Conservation (phyloP, 306 rosid species). For the Echinosophora koreensis region DNA sequence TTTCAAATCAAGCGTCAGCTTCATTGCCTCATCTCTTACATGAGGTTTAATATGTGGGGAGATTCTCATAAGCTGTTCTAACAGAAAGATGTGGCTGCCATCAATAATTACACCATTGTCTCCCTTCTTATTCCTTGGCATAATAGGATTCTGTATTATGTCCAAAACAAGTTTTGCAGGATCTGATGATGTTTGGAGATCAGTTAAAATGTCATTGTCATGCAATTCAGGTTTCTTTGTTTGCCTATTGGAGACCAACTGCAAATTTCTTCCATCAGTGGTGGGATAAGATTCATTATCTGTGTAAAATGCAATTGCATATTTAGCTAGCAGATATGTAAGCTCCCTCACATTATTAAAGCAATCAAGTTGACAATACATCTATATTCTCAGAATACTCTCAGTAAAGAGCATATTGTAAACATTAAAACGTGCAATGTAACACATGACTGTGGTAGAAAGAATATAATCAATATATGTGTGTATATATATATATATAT, state of each 20-base stretch:
- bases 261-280: conserved; percentile 28
- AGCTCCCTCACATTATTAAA: conserved; percentile 22
- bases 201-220: conserved; percentile 36
- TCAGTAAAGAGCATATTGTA: background rate
- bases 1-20: conserved; percentile 62
- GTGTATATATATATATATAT: background rate
- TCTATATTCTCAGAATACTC: background rate
- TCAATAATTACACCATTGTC: conserved; percentile 39
- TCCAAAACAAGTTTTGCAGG: conserved; percentile 66
- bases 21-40: conserved; percentile 59
- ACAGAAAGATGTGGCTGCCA: conserved; percentile 36
- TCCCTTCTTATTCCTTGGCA: conserved; percentile 38
- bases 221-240: conserved; percentile 27
- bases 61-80: conserved; percentile 53
- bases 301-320: conserved; percentile 10
- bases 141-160: conserved; percentile 47
- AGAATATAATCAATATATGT: too few relatives aligned
- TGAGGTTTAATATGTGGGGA: conserved; percentile 53
- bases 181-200: conserved; percentile 51
- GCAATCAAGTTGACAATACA: conserved; percentile 10
- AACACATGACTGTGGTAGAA: too few relatives aligned
- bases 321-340: conserved; percentile 15
- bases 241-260: conserved; percentile 37
- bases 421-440: background rate
- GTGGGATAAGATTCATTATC: conserved; percentile 32